phyloP scores from a whole-genome alignment of 805 yeast genomes.

The Wickerhamiella slavikovae region DNA sequence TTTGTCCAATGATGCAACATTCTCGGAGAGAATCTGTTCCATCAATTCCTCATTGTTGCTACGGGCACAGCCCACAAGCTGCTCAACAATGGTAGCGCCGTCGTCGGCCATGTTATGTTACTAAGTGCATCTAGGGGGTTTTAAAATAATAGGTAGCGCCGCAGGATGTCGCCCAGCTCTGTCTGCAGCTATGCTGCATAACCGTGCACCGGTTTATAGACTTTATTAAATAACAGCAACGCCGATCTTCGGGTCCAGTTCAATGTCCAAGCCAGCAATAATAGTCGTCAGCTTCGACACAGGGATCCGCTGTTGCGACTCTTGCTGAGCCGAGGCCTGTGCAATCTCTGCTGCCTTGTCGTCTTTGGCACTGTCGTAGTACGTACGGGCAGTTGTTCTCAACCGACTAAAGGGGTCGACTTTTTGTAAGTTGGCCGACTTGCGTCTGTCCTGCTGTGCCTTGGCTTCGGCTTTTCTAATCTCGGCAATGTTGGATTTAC shows the following conservation, averaged over 20 bases:
- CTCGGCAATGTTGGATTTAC: constrained; percentile 55
- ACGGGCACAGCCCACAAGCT: constrained; percentile 69
- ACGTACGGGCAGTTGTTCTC: constrained; percentile 69
- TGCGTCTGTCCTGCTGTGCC: constrained; percentile 34
- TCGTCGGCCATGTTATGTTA: no score
- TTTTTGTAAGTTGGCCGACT: constrained; percentile 13
- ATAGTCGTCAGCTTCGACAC: constrained; percentile 18
- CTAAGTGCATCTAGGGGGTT: no score
- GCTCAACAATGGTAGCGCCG: constrained; percentile 66
- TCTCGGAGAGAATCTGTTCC: constrained; percentile 27
- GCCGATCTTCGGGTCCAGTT: constrained; percentile 18
- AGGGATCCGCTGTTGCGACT: constrained; percentile 3
- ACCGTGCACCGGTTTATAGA: no score
- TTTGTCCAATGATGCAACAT: constrained; percentile 18
- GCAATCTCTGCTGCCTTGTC: constrained; percentile 2
- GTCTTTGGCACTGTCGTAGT: constrained; percentile 33
- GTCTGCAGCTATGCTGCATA: no score
- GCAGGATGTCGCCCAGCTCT: no score
- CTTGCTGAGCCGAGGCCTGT: constrained; percentile 3
- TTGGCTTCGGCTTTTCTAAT: constrained; percentile 62
- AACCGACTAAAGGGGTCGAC: constrained; percentile 76
- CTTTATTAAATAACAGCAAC: neutral
- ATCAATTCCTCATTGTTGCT: constrained; percentile 70
- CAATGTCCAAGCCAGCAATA: constrained; percentile 20
- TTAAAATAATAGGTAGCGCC: no score